Evolutionary conservation across 163 green algal genomes (phyloP), one percentile per base, ranked within the genome.

Genomic region (Coccomyxa subellipsoidea): DNA sequence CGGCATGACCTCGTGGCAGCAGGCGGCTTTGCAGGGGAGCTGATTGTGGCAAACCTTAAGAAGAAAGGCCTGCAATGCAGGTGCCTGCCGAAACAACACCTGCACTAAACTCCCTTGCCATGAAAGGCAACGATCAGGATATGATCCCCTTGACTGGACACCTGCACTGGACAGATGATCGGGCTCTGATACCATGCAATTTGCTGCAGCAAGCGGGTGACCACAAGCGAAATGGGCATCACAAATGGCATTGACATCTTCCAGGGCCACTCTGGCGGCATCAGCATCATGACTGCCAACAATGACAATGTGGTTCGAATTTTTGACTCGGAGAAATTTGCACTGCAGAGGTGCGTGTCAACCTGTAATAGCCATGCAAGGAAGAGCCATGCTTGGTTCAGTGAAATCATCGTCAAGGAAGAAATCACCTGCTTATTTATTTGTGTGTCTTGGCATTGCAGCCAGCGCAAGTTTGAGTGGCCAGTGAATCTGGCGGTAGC

Each of bases 241-340:
- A 99, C 95, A 2, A 99, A 99, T 84, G 95, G 91, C 7, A 89
- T 99, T 2, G 96, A 98, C 84, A 89, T 99, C 37, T 84, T 83
- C 4, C 69, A 69, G 2, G 75, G 40, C 8, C 40, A 9, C 38
- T 66, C 81, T 38, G 85, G 73, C 31, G 31, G n/a, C 29, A 34
- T 23, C n/a, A 73, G 27, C 66, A 36, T 34, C 66, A 66, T 97
- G 78, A 88, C 89, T 34, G 91, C 88, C 81, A 98, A 97, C 90
- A 98, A 98, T 84, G 95, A 98, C 88, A 77, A 80, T 38, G 80
- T 80, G 36, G 84, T 97, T 78, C 89, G 94, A 15, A 25, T 92
- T 3, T 94, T 95, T 82, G 90, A 95, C 80, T 78, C 80, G 2
- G 75, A 80, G 9, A 86, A 76, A 2, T 93, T 93, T 54, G 69